Evolutionary conservation across 257 asterid species (phyloP), one percentile per base, ranked within the genome.

Genomic region (Orobanche coerulescens): DNA sequence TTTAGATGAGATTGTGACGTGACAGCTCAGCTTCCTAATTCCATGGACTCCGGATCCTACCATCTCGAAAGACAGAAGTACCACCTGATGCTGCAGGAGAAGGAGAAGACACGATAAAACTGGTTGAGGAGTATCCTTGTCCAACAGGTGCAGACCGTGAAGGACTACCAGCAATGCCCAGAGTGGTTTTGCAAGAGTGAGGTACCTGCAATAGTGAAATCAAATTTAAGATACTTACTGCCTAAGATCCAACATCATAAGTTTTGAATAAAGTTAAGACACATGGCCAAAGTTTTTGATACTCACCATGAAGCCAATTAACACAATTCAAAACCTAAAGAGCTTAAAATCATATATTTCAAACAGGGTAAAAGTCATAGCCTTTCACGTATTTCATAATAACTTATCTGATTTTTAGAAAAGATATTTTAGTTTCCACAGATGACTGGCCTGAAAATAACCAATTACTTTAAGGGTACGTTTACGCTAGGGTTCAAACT

Each of bases 31-130:
- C 44, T 52, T 24, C 10, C 80, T 82, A 88, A 70, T 74, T 82
- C 87, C 84, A 86, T 2, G 94, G 91, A 65, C 94, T 85, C n/a
- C 86, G 78, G 44, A 81, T 76, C 76, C 76, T 75, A 40, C 62
- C 78, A 61, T 85, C 96, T 71, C 90, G 76, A 28, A 85, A 84
- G 53, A 75, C 84, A 8, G 98, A 86, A 19, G 93, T 88, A 68
- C 96, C 93, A 18, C 96, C 93, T 13, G 95, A 88, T 69, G 96
- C 94, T 2, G 90, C 94, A 43, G 96, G 98, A 68, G 96, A 91
- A 40, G 96, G 96, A 61, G 98, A 84, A 34, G 98, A 91, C 19
- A 86, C 66, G 37, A 76, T 71, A 36, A 77, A 81, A 78, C 80
- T 84, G 33, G 95, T 77, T 73, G 94, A 79, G 0, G 88, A 70